Base-by-base conservation (phyloP, 768 basidiomycete genomes). In the Hypsizygus marmoreus region DNA sequence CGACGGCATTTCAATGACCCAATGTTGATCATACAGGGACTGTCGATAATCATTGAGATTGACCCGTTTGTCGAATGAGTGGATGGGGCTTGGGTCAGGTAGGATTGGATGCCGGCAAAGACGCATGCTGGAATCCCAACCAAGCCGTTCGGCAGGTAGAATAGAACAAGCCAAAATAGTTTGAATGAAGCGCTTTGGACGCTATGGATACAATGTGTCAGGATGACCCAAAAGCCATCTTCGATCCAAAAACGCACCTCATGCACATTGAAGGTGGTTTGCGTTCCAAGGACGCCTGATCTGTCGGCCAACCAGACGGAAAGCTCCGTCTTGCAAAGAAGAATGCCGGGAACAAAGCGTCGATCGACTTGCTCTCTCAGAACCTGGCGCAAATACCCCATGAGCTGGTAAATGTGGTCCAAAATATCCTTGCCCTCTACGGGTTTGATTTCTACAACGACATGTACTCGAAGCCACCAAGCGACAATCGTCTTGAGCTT, bases 351-450 rank as follows among this genome's bases (percentile, higher is more conserved):
- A 11, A 49, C 28, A 30, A 43, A 48, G n/a, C 37, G 37, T 11
- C 51, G 42, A 26, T 53, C 47, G 8, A 49, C 31, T 29, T 53
- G 47, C 31, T 42, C 42, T 6, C 26, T 31, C 4, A 53, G 31
- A 22, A 49, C 33, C 30, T 35, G 47, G 2, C 40, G 12, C 14
- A 30, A 16, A 10, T 45, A 48, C 2, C 11, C 23, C 14, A 40
- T 24, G 7, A 42, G 19, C 12, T 43, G 47, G 6, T 29, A 20
- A 6, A 45, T 24, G 29, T 16, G 30, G 4, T 38, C n/a, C 17
- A 38, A 13, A 16, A 41, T 7, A 4, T 17, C n/a, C 19, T 37
- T 23, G 20, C n/a, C 23, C 11, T 29, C 29, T 12, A 30, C 11
- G 10, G 20, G 22, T 28, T 38, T 45, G 30, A 45, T 40, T 49